Evolutionary conservation across 1,139 yeast genomes (phyloP).

Genomic region (Blastobotrys capitulatus): DNA sequence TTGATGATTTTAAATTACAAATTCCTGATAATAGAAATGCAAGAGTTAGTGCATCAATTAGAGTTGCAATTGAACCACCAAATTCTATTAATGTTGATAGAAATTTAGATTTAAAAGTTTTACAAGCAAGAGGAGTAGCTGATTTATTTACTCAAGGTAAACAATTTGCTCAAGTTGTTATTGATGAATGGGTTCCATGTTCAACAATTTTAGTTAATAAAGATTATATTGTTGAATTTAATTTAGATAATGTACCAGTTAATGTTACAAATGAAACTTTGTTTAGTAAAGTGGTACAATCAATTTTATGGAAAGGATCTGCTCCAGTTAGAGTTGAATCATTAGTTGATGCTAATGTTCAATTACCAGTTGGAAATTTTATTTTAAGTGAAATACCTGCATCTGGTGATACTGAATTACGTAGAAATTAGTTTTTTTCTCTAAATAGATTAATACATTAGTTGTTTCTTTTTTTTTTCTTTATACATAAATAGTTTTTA

Average conservation of each 20-base stretch:
- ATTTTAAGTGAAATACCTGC: constrained; percentile 29
- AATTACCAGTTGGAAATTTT: constrained; percentile 39
- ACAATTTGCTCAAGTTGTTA: constrained; percentile 29
- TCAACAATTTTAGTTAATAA: constrained; percentile 22
- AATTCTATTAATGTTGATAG: constrained; percentile 16
- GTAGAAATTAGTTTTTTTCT: no score
- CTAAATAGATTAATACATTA: neutral
- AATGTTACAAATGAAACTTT: constrained; percentile 28
- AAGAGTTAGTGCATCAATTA: constrained; percentile 22
- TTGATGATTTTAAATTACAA: constrained; percentile 20
- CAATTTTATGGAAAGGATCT: constrained; percentile 27
- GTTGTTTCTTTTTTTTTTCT: neutral
- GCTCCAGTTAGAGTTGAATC: constrained; percentile 29
- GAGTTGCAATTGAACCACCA: constrained; percentile 23
- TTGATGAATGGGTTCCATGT: constrained; percentile 34
- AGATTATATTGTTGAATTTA: constrained; percentile 24
- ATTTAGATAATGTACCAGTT: constrained; percentile 29
- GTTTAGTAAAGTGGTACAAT: constrained; percentile 27
- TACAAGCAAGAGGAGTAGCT: constrained; percentile 28
- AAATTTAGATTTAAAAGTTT: constrained; percentile 17
- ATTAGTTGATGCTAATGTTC: constrained; percentile 34
- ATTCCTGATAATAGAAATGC: constrained; percentile 22
- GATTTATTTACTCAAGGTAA: constrained; percentile 25
- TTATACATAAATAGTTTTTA: neutral
- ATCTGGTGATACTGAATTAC: constrained; percentile 9